Percentiles rank a stretch among this genome's conserved stretches.
phyloP scores from a whole-genome alignment of 192 early-diverging fungal species.

The Linnemannia exigua region DNA sequence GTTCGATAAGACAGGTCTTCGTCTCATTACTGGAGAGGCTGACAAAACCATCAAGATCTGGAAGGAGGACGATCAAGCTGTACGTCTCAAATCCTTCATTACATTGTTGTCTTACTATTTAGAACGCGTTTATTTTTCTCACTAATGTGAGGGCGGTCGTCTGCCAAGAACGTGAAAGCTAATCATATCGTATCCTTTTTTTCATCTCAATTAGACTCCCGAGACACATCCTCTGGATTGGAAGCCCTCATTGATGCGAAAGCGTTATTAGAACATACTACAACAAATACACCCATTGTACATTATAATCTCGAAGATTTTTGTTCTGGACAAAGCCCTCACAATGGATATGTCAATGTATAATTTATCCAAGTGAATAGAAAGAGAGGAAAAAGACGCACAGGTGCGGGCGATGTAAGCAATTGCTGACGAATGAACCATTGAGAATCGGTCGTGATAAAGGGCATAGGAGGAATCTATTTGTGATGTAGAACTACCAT shows the following conservation, averaged over 20 bases:
- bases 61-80: constrained; percentile 88
- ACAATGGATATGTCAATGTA: too few species aligned
- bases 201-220: constrained; percentile 55
- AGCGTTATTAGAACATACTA: constrained; percentile 53
- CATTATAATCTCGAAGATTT: background rate
- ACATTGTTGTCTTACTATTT: too few species aligned
- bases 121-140: background rate
- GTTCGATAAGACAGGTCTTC: constrained; percentile 95
- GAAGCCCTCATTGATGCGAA: constrained; percentile 64
- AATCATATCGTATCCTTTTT: background rate
- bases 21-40: constrained; percentile 97
- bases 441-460: too few species aligned
- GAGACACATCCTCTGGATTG: constrained; percentile 70
- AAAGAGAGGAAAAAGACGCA: too few species aligned
- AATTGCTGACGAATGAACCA: too few species aligned
- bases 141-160: too few species aligned
- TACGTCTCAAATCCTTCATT: constrained; percentile 34
- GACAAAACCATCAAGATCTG: constrained; percentile 99
- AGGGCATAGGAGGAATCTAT: too few species aligned
- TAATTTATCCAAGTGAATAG: too few species aligned
- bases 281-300: background rate
- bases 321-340: too few species aligned
- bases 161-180: background rate
- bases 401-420: too few species aligned
- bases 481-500: too few species aligned